Conservation (phyloP, 2,329 filamentous ascomycete genomes). For the Calycina marina region DNA sequence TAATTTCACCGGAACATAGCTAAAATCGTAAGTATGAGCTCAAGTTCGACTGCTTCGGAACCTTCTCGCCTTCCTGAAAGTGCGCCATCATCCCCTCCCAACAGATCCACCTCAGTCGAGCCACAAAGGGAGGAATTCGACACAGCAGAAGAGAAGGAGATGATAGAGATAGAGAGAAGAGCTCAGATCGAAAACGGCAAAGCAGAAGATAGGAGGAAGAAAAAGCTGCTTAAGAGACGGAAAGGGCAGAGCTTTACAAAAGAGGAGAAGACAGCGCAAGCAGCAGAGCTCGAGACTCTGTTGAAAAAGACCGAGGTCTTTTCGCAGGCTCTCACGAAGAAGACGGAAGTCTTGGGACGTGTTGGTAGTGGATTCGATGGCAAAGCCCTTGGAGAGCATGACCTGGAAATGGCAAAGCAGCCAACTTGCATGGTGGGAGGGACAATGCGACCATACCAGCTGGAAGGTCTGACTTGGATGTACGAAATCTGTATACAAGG, state of each 20-base stretch:
- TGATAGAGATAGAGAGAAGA: constrained; percentile 30
- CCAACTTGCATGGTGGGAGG: constrained; percentile 75
- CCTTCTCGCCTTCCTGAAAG: constrained; percentile 10
- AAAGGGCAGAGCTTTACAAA: constrained; percentile 31
- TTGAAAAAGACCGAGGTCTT: constrained; percentile 45
- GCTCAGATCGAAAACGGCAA: constrained; percentile 32
- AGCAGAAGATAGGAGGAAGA: constrained; percentile 29
- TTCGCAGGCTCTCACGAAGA: constrained; percentile 46
- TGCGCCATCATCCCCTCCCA: constrained; percentile 15
- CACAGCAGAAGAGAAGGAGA: constrained; percentile 17
- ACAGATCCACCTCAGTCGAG: constrained; percentile 5
- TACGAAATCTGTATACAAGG: constrained; percentile 48
- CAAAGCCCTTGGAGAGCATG: constrained; percentile 43
- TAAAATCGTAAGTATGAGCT: no score
- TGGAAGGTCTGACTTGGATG: constrained; percentile 93
- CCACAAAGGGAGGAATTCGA: constrained; percentile 8
- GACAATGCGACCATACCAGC: constrained; percentile 84
- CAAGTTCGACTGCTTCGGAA: constrained; percentile 3
- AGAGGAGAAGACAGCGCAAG: constrained; percentile 41
- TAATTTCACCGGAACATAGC: no score
- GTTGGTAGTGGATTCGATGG: constrained; percentile 47
- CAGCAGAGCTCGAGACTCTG: constrained; percentile 42
- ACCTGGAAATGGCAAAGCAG: constrained; percentile 70
- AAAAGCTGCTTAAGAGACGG: constrained; percentile 28
- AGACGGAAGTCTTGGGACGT: constrained; percentile 46